These are phyloP conservation scores for sorghum (Sorghum bicolor) DNA, from an alignment of 176 grass and related monocot species.

Conservation along the genomic window DNA sequence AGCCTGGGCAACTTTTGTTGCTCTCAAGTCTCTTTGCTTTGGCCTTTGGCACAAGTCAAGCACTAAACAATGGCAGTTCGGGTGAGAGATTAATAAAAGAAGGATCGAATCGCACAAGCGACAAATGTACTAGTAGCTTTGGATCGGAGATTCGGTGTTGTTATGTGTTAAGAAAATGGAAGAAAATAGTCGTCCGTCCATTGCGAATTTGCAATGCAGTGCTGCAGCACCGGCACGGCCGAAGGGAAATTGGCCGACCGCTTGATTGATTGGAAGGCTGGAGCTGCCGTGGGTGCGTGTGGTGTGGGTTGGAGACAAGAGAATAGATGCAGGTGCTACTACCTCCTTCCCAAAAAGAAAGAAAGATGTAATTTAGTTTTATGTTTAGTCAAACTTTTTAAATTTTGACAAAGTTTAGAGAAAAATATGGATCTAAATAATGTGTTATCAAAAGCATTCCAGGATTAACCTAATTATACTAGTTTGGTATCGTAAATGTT, in stretches of 20 bases:
- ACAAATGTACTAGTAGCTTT: not conserved
- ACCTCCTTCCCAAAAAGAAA: too few species aligned
- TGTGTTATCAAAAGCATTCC: too few species aligned
- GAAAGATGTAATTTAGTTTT: too few species aligned
- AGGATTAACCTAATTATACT: too few species aligned
- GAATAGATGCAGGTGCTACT: not conserved
- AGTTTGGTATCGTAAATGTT: too few species aligned
- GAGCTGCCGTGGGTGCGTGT: not conserved
- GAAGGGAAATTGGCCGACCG: not conserved
- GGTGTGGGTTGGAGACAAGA: not conserved
- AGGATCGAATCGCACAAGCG: slow-evolving; percentile 8
- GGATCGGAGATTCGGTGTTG: not conserved
- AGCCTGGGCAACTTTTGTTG: not conserved
- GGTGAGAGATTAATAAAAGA: not conserved
- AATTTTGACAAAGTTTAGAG: too few species aligned
- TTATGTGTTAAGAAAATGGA: not conserved
- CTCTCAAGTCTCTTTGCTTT: not conserved
- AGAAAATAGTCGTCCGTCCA: not conserved
- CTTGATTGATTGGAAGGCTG: not conserved
- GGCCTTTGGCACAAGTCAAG: not conserved
- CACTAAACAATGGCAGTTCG: not conserved
- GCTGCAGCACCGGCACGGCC: too few species aligned
- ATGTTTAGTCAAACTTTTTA: too few species aligned
- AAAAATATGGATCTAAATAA: too few species aligned
- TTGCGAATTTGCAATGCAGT: not conserved